Conservation (phyloP, 345 rosid genomes). For the Bruguiera sexangula region DNA sequence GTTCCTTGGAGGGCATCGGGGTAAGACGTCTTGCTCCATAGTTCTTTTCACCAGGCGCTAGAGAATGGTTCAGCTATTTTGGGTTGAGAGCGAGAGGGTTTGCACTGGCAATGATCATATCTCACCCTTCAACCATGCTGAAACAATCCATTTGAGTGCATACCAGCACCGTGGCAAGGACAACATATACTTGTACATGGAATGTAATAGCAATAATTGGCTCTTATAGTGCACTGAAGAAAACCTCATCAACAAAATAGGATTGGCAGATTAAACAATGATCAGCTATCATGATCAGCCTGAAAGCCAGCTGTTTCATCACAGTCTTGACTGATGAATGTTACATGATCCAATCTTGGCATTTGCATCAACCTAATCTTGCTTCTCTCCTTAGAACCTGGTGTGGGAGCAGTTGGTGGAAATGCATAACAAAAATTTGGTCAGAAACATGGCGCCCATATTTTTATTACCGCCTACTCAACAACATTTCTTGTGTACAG, state of each 20-base stretch:
- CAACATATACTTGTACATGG: slow-evolving; percentile 8
- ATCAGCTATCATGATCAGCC: neutral
- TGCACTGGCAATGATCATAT: no score
- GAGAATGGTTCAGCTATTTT: no score
- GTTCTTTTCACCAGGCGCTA: no score
- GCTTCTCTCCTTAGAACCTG: slow-evolving; percentile 86
- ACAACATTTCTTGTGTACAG: neutral
- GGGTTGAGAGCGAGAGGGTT: no score
- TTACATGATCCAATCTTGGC: neutral
- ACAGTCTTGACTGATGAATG: neutral
- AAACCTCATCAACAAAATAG: neutral
- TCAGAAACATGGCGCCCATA: neutral
- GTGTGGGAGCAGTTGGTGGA: neutral
- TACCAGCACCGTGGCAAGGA: neutral
- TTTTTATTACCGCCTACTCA: neutral
- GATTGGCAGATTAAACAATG: neutral
- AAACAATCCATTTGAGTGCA: neutral
- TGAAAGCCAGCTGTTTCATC: neutral
- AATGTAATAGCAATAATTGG: slow-evolving; percentile 2
- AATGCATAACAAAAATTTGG: neutral
- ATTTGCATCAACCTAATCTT: slow-evolving; percentile 46
- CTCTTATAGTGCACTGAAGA: neutral
- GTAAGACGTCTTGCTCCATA: no score
- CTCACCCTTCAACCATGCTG: no score
- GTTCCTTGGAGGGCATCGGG: no score